Evolutionary conservation across 208 protist species (phyloP).

Genomic region (Acanthamoeba culbertsoni): DNA sequence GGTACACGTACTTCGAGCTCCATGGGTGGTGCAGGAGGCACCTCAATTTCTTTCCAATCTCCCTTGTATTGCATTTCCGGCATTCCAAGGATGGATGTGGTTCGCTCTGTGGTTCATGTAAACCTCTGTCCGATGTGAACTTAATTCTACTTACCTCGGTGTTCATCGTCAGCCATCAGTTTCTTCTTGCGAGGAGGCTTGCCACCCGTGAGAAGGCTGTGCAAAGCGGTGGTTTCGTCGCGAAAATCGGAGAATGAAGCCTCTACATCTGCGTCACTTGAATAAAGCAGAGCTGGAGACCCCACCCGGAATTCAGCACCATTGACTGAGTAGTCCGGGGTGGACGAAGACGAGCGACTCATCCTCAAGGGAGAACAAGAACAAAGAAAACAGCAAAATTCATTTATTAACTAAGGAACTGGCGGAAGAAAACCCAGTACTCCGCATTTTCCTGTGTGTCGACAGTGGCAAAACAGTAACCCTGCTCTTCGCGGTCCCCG

Average conservation of each 20-base stretch:
- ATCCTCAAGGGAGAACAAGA: background rate
- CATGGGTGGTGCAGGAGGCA: background rate
- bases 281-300: background rate
- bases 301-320: background rate
- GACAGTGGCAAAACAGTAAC: no score
- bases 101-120: background rate
- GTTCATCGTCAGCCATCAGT: background rate
- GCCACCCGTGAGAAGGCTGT: background rate
- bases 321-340: background rate
- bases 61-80: slow-evolving; percentile 32
- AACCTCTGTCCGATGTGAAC: background rate
- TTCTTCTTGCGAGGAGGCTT: background rate
- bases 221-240: background rate
- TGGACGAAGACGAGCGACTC: background rate
- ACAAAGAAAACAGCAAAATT: no score
- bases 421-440: no score
- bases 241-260: background rate
- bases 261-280: background rate
- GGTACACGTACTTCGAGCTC: background rate
- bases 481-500: no score
- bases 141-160: background rate
- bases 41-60: slow-evolving; percentile 18
- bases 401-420: no score
- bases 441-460: no score
- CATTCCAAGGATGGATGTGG: background rate